These are phyloP conservation scores for Lachancea waltii DNA, from an alignment of 805 yeast genomes.

Conservation along the genomic window DNA sequence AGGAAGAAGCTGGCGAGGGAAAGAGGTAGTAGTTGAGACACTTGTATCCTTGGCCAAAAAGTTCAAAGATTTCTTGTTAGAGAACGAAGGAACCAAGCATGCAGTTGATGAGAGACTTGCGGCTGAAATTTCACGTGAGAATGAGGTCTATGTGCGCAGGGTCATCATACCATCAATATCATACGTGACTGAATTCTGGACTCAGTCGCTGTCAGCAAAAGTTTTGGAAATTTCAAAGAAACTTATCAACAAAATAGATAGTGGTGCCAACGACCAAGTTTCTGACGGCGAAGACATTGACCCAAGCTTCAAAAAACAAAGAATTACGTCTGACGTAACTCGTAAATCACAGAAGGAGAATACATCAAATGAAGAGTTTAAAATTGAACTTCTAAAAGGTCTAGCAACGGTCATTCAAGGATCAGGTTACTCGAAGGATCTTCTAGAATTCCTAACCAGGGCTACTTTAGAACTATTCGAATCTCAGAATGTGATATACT, in stretches of 20 bases:
- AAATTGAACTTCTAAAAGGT: conserved; percentile 34
- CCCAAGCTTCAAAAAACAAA: conserved; percentile 21
- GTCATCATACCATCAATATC: conserved; percentile 49
- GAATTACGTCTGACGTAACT: conserved; percentile 27
- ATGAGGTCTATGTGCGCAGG: conserved; percentile 53
- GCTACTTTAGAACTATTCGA: conserved; percentile 27
- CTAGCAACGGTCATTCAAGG: conserved; percentile 32
- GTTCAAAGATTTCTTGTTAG: conserved; percentile 34
- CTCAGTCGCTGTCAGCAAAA: conserved; percentile 29
- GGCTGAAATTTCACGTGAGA: conserved; percentile 60
- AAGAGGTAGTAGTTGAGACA: conserved; percentile 68
- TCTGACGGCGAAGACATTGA: conserved; percentile 19
- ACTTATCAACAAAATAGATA: conserved; percentile 34
- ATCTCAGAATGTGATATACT: conserved; percentile 28
- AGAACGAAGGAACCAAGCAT: conserved; percentile 34
- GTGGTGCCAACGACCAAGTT: conserved; percentile 35
- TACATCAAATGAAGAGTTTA: conserved; percentile 44
- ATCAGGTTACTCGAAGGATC: conserved; percentile 11
- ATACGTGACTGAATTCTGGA: conserved; percentile 39
- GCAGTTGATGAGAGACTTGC: conserved; percentile 32
- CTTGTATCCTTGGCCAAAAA: conserved; percentile 52
- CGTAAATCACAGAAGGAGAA: conserved; percentile 38
- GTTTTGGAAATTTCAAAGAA: conserved; percentile 34
- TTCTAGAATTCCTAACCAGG: conserved; percentile 30
- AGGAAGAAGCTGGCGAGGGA: conserved; percentile 87